Conservation (phyloP, 192 early-diverging fungal species). For the Podila horticola region DNA sequence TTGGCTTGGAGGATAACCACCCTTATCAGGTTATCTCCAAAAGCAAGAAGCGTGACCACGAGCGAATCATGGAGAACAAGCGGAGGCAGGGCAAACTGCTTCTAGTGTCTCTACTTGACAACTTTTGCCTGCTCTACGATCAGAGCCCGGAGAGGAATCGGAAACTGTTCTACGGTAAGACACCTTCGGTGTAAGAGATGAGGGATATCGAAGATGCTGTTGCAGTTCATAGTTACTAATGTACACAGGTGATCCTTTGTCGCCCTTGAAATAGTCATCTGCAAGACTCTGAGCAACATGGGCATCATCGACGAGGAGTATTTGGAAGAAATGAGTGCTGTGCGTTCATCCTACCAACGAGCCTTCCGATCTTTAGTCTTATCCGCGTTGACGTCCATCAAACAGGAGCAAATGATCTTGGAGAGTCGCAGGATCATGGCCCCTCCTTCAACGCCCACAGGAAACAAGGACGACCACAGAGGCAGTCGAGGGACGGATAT, state of each 20-base stretch:
- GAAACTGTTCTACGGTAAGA: slow-evolving; percentile 75
- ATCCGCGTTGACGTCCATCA: slow-evolving; percentile 79
- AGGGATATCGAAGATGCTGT: no score
- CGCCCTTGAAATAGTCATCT: slow-evolving; percentile 62
- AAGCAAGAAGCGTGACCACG: slow-evolving; percentile 30
- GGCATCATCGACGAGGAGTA: slow-evolving; percentile 82
- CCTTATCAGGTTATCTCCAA: slow-evolving; percentile 43
- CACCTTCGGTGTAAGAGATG: no score
- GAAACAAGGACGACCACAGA: slow-evolving; percentile 13
- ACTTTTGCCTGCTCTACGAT: slow-evolving; percentile 91
- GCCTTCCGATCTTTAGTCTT: slow-evolving; percentile 88
- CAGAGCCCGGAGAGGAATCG: slow-evolving; percentile 87
- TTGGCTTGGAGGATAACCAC: slow-evolving; percentile 21
- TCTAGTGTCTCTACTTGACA: slow-evolving; percentile 89
- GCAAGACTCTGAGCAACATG: slow-evolving; percentile 86
- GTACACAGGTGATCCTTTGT: neutral
- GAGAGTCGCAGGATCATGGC: slow-evolving; percentile 61
- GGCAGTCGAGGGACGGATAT: slow-evolving; percentile 10
- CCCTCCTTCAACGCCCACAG: slow-evolving; percentile 38
- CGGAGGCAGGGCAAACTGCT: slow-evolving; percentile 74
- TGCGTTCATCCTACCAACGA: slow-evolving; percentile 85
- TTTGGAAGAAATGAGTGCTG: slow-evolving; percentile 85
- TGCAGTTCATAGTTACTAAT: no score
- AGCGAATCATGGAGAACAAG: slow-evolving; percentile 48
- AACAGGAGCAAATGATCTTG: slow-evolving; percentile 53